Conservation (phyloP, 2,329 filamentous ascomycete species). For the Cercospora sp. region DNA sequence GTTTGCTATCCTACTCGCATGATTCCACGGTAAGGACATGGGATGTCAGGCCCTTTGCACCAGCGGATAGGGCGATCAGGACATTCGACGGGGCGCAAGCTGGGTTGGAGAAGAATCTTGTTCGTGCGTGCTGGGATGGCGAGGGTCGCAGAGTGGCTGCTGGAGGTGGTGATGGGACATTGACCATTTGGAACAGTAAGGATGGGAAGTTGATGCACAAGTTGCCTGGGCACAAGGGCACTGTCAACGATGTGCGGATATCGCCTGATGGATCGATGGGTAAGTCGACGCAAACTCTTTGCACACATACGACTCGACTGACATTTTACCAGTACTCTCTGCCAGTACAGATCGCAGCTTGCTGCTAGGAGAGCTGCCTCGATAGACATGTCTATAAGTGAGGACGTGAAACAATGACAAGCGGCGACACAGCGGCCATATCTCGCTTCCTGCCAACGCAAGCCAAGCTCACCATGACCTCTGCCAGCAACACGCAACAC, state of each 20-base stretch:
- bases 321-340: conserved; percentile 35
- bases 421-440: not conserved
- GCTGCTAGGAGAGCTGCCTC: conserved; percentile 38
- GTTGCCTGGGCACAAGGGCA: conserved; percentile 90
- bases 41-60: conserved; percentile 94
- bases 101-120: conserved; percentile 87
- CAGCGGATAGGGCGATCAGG: conserved; percentile 77
- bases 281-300: no score
- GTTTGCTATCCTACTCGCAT: conserved; percentile 86
- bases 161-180: conserved; percentile 85
- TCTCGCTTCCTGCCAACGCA: not conserved
- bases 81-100: conserved; percentile 90
- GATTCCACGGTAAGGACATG: conserved; percentile 92
- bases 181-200: conserved; percentile 85
- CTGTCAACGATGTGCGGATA: conserved; percentile 92
- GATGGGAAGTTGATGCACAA: conserved; percentile 93
- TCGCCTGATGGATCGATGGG: conserved; percentile 84
- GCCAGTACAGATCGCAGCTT: conserved; percentile 41
- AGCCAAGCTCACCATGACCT: not conserved
- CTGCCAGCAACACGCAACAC: not conserved
- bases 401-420: not conserved
- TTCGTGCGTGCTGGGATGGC: conserved; percentile 85
- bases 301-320: no score
- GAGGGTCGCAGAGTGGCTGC: conserved; percentile 84
- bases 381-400: conserved; percentile 14